Conservation (phyloP, 352 stramenopile genomes). For the Pythium rishiriense region DNA sequence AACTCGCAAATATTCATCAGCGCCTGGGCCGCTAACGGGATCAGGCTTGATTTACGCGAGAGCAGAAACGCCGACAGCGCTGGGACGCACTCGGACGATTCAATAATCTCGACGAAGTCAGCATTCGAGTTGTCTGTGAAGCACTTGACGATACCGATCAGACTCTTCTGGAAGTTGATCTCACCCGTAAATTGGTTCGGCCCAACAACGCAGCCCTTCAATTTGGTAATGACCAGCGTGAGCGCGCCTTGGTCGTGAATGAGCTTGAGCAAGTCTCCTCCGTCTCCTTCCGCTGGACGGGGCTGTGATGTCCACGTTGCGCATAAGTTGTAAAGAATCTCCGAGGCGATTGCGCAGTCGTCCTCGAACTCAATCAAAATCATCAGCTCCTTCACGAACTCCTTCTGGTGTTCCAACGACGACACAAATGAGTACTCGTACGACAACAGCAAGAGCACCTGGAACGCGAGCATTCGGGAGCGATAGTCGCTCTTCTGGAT, state of each 20-base stretch:
- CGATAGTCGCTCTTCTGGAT: slow-evolving; percentile 58
- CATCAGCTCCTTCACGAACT: slow-evolving; percentile 72
- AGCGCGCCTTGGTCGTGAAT: slow-evolving; percentile 68
- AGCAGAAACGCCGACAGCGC: slow-evolving; percentile 59
- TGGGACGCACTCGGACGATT: slow-evolving; percentile 16
- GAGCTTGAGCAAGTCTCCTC: slow-evolving; percentile 42
- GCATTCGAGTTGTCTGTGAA: slow-evolving; percentile 59
- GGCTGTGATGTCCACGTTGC: slow-evolving; percentile 35
- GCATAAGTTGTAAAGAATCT: slow-evolving; percentile 72
- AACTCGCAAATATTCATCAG: slow-evolving; percentile 82
- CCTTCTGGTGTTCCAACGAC: slow-evolving; percentile 48
- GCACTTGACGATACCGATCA: slow-evolving; percentile 76
- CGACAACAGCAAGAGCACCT: slow-evolving; percentile 66
- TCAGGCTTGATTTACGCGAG: slow-evolving; percentile 62
- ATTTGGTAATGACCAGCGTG: slow-evolving; percentile 62
- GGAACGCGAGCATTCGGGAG: slow-evolving; percentile 71
- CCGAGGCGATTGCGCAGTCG: slow-evolving; percentile 65
- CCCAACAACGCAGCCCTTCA: slow-evolving; percentile 68
- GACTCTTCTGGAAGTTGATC: slow-evolving; percentile 76
- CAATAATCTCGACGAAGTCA: slow-evolving; percentile 19
- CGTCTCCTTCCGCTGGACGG: slow-evolving; percentile 21
- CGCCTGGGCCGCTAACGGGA: slow-evolving; percentile 64
- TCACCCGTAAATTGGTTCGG: slow-evolving; percentile 73
- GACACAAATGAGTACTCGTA: slow-evolving; percentile 60
- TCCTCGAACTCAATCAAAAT: slow-evolving; percentile 75